Base-by-base conservation (phyloP, 345 rosid species). In the Viola odorata region DNA sequence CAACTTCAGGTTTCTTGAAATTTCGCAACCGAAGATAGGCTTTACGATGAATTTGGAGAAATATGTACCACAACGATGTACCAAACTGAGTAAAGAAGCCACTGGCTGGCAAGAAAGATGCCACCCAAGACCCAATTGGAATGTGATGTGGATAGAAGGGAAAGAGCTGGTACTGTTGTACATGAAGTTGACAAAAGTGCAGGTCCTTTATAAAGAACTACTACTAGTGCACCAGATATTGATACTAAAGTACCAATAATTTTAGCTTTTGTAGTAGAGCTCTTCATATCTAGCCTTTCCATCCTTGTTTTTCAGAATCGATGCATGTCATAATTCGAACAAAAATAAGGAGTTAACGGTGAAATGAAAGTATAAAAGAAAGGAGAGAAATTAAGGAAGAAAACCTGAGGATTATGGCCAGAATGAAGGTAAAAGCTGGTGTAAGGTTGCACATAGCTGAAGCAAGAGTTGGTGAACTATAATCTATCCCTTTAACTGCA, bases 381-480 rank as follows among this genome's bases (percentile, higher is more conserved):
- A n/a, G n/a, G n/a, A n/a, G n/a, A n/a, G n/a, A n/a, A n/a, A n/a
- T n/a, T n/a, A n/a, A n/a, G n/a, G n/a, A 10, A 9, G 6, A 45
- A 11, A 44, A 68, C 73, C 73, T 69, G 62, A 61, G 62, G 23
- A 69, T 32, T 50, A 69, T 32, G 7, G 69, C 69, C 12, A 73
- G 64, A 2, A 41, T 37, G 68, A 78, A 81, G 44, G 80, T 75
- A 16, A 77, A 75, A 59, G 80, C 80, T 4, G 78, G 82, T 0
- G 75, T 76, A 65, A 78, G 80, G 47, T 74, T 81, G 63, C 73
- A 55, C 7, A 81, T 69, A 47, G 78, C 80, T 15, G 86, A 78
- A 55, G 83, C 60, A 50, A 82, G 77, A 58, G 81, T 78, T 17
- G 86, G 81, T 38, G 78, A 66, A 47, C 75, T 76, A 61, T 61